Evolutionary conservation across 352 stramenopile species (phyloP).

Genomic region (Globisporangium takayamanum): DNA sequence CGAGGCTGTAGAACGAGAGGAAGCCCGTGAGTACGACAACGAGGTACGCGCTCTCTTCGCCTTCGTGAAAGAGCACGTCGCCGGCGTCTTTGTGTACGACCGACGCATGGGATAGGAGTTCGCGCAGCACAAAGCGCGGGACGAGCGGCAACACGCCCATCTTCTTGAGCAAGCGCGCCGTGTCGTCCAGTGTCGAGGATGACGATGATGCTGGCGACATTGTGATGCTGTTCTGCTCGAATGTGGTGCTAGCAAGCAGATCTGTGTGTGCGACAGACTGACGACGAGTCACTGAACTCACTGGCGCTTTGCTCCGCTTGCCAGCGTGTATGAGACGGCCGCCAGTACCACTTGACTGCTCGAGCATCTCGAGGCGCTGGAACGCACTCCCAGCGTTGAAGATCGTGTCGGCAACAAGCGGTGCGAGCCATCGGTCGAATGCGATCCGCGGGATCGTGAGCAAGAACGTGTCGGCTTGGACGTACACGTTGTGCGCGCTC

Average conservation of each 20-base stretch:
- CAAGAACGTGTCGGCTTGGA: constrained; percentile 29
- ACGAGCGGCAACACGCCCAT: constrained; percentile 30
- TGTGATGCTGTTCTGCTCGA: background rate
- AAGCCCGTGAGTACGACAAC: constrained; percentile 48
- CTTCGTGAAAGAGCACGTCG: constrained; percentile 52
- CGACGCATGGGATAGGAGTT: constrained; percentile 25
- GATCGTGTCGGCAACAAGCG: constrained; percentile 25
- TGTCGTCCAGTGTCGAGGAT: constrained; percentile 16
- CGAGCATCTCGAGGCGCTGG: constrained; percentile 11
- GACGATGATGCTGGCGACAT: constrained; percentile 1
- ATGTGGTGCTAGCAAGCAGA: background rate
- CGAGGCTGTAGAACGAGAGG: constrained; percentile 53
- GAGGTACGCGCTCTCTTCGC: constrained; percentile 23
- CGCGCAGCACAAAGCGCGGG: constrained; percentile 31
- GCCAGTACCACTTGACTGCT: background rate
- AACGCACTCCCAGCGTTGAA: constrained; percentile 36
- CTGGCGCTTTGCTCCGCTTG: background rate
- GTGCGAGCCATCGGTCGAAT: constrained; percentile 42
- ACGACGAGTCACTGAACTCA: background rate
- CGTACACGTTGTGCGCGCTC: constrained; percentile 15
- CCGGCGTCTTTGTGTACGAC: constrained; percentile 36
- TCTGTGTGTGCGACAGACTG: background rate
- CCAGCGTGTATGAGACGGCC: background rate
- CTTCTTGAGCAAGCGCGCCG: constrained; percentile 29
- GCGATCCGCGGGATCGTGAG: constrained; percentile 24